These are phyloP conservation scores for Geotrichum phurueaensis DNA, from an alignment of 1,139 yeast species.

Conservation along the genomic window DNA sequence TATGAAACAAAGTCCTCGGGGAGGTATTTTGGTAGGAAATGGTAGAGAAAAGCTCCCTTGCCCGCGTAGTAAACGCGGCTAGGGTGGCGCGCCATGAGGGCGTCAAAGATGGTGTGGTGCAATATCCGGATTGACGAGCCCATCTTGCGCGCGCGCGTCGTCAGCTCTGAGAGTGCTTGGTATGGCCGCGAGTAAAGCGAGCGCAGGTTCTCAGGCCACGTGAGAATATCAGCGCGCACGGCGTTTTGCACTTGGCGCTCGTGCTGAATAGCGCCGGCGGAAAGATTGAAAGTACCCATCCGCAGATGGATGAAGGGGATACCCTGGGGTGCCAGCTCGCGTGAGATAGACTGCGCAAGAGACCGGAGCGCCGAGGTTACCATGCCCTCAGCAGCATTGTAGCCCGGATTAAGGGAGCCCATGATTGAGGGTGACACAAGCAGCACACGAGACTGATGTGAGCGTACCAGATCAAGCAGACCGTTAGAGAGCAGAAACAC, in stretches of 20 bases:
- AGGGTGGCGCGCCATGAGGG: constrained; percentile 30
- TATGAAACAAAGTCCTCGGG: constrained; percentile 37
- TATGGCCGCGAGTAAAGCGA: constrained; percentile 35
- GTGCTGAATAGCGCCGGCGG: constrained; percentile 22
- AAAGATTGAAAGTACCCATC: constrained; percentile 40
- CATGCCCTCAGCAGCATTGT: constrained; percentile 40
- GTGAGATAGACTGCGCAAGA: constrained; percentile 35
- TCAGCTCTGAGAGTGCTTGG: constrained; percentile 32
- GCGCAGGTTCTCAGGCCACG: constrained; percentile 39
- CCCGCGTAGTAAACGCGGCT: constrained; percentile 38
- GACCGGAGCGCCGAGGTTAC: constrained; percentile 35
- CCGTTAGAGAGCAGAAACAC: constrained; percentile 53
- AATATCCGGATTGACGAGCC: constrained; percentile 34
- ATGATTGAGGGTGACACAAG: constrained; percentile 39
- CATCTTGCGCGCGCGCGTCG: constrained; percentile 27
- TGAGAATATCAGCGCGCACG: constrained; percentile 38
- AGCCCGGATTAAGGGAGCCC: constrained; percentile 38
- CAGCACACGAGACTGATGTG: constrained; percentile 39
- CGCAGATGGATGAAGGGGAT: constrained; percentile 33
- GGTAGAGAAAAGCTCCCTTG: constrained; percentile 36
- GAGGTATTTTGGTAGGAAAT: constrained; percentile 29
- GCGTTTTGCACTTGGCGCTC: constrained; percentile 31
- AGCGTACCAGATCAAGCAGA: constrained; percentile 50
- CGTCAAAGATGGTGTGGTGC: constrained; percentile 36
- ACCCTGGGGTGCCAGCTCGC: constrained; percentile 36